A percentile compares a stretch with the other conserved stretches of the same genome.
Conservation (phyloP, 257 asterid genomes). For the Scutellaria barbata region DNA sequence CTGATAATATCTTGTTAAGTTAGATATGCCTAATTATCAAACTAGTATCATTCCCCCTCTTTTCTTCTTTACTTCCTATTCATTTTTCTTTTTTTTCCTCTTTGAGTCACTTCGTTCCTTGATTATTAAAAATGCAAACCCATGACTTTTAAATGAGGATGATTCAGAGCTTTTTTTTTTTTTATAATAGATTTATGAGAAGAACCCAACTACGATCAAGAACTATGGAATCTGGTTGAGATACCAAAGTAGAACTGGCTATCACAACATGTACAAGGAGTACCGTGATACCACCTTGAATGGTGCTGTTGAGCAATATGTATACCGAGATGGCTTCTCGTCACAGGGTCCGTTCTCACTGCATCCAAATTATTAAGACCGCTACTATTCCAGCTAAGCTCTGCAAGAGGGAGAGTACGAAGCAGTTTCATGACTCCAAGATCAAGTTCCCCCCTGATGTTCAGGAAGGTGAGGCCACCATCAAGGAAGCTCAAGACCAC, state of each 20-base stretch:
- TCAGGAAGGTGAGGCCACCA: conserved; percentile 79
- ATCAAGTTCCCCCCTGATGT: conserved; percentile 58
- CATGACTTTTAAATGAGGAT: not conserved
- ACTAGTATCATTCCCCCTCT: not conserved
- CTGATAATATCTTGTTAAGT: not conserved
- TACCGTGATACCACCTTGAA: conserved; percentile 60
- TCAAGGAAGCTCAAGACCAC: conserved; percentile 78
- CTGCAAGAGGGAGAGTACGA: conserved; percentile 60
- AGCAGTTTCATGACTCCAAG: conserved; percentile 59
- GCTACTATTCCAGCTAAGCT: conserved; percentile 62
- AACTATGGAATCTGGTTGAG: conserved; percentile 58
- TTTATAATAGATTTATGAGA: conserved; percentile 51
- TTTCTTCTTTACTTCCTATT: not conserved
- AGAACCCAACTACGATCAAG: conserved; percentile 61
- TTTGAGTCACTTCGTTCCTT: too few relatives aligned
- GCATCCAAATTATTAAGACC: conserved; percentile 57
- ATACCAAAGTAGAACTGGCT: conserved; percentile 61
- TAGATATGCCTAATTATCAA: not conserved
- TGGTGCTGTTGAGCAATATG: conserved; percentile 60
- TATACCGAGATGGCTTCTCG: conserved; percentile 68
- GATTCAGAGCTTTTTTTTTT: not conserved
- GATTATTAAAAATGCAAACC: too few relatives aligned
- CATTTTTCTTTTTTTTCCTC: not conserved
- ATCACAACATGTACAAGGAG: conserved; percentile 65
- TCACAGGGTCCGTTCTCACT: conserved; percentile 58